Base-by-base conservation (phyloP, 2,329 filamentous ascomycete genomes). In the Beauveria pseudobassiana region DNA sequence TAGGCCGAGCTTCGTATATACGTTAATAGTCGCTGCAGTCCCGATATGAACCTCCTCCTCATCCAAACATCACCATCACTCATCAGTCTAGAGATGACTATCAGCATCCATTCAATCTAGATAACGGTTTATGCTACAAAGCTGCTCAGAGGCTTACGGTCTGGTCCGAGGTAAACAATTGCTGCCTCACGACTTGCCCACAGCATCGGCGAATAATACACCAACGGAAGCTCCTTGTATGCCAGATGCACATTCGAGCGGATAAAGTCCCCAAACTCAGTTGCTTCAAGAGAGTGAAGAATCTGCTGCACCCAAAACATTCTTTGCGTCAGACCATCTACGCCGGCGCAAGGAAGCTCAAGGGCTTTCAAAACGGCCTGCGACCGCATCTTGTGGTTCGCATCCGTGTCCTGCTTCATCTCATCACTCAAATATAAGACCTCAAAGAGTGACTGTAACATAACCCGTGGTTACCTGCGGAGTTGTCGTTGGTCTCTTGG, bases 281-380 rank as follows among this genome's bases (percentile, higher is more conserved):
- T 1, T n/a, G 5, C 0, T 8, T 40, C 3, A 40, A 57, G 69
- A 14, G 42, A 64, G 2, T 64, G 48, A 10, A 70, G 64, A 0
- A 69, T 63, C 38, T 70, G 65, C 58, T 67, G 69, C 0, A 67
- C 66, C 71, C 71, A 73, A 22, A 73, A 73, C 59, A 67, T 65
- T 16, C 65, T 63, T 50, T 68, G 66, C 0, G 70, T 71, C 12
- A 65, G 54, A 0, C 68, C 68, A 1, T 66, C n/a, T 6, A 56
- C 43, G 0, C 45, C 9, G 4, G 55, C 20, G 9, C 55, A 58
- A 2, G 65, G 58, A 3, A 71, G 42, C 24, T 69, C 67, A 49
- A 69, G 4, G 0, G 65, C 67, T 7, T 50, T 24, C 12, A 22
- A 34, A 28, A 58, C 30, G 5, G 20, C 55, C 45, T 20, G 45